Base-by-base conservation (phyloP, 495 filamentous ascomycete genomes). In the Xylaria acuta region DNA sequence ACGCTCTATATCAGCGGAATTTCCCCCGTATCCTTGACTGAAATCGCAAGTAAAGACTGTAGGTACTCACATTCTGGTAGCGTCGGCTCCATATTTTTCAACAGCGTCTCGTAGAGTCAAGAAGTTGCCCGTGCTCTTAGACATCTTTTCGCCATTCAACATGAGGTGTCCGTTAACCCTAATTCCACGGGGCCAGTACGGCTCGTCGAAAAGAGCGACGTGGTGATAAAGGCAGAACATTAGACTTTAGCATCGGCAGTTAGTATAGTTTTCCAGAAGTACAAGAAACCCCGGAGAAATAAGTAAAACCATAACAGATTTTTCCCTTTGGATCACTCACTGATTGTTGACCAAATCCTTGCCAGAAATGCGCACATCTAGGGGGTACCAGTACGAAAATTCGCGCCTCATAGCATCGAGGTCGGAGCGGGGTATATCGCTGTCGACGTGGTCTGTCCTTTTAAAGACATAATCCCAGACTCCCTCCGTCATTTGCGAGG, bases 201-300 rank as follows among this genome's bases (percentile, higher is more conserved):
- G 89, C 53, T 87, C 84, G 12, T 91, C 89, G 86, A 97, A 98
- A 66, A 99, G 88, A 5, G 96, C 96, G 72, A 94, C 80, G 82
- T 99, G 96, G 76, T 95, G 91, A 85, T 99, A 99, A 56, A 99
- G 89, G 89, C 92, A 95, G 88, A 99, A 99, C 41, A 94, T 98
- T 65, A 99, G 86, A 82, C 47, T 51, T 51, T 51, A 22, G 47
- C 20, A 49, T 22, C n/a, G 11, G 47, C 9, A 51, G 47, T 51
- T 5, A 51, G 47, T 22, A 51, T n/a, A 25, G 11, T 22, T 49
- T 0, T 8, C 18, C 22, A 8, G 11, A n/a, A 49, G 5, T 11
- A 51, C 18, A 11, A 22, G 2, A 22, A 51, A 9, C 47, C 25
- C 0, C 7, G 11, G 47, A 51, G 45, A 51, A 22, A 51, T 22